phyloP scores from a whole-genome alignment of 2,329 filamentous ascomycete genomes.

The Zymoseptoria passerinii region DNA sequence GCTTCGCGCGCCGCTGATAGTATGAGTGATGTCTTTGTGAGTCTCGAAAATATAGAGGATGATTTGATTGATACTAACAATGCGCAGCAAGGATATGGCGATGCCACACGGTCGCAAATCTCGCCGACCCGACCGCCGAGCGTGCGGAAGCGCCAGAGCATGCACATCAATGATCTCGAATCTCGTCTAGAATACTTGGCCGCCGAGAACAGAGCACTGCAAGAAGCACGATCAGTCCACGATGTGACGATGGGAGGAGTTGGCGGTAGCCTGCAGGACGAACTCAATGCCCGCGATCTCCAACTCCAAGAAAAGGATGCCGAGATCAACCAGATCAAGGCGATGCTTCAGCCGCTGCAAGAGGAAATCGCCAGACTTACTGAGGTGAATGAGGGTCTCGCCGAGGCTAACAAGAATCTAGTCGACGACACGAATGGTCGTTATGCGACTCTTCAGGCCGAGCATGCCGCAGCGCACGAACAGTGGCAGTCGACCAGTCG shows the following conservation, averaged over 20 bases:
- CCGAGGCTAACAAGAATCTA: constrained; percentile 68
- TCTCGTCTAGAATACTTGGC: constrained; percentile 72
- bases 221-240: constrained; percentile 47
- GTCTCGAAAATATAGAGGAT: constrained; percentile 46
- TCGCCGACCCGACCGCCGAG: constrained; percentile 92
- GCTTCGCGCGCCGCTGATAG: constrained; percentile 72
- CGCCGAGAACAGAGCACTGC: constrained; percentile 73
- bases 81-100: constrained; percentile 80
- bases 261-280: constrained; percentile 43
- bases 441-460: constrained; percentile 57
- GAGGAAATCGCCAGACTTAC: constrained; percentile 72
- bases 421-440: constrained; percentile 67
- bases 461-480: constrained; percentile 49
- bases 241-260: constrained; percentile 41
- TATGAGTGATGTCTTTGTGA: constrained; percentile 86
- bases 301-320: constrained; percentile 73
- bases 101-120: constrained; percentile 76
- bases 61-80: constrained; percentile 5
- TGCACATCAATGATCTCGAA: constrained; percentile 89
- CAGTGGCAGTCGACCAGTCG: constrained; percentile 51
- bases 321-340: constrained; percentile 68
- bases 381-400: constrained; percentile 73
- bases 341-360: constrained; percentile 69
- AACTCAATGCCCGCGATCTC: constrained; percentile 56
- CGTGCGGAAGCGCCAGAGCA: constrained; percentile 93